phyloP scores from a whole-genome alignment of 805 yeast genomes.

The Danielia reshetovae region DNA sequence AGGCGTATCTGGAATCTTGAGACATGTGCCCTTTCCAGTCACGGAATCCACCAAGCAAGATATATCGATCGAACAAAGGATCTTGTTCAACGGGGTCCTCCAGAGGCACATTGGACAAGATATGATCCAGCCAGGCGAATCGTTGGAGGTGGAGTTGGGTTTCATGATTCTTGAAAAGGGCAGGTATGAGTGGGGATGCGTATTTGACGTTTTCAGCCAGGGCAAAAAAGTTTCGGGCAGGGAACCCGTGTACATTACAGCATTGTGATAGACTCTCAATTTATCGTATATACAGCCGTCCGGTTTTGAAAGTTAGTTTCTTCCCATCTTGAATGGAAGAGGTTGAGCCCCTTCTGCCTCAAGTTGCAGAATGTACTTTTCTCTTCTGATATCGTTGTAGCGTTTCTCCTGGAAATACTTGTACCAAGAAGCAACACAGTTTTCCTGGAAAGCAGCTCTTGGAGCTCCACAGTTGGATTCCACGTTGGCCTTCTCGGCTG shows the following conservation, averaged over 20 bases:
- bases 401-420: conserved; percentile 87
- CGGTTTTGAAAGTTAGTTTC: conserved; percentile 11
- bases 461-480: conserved; percentile 53
- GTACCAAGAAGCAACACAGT: conserved; percentile 86
- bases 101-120: conserved; percentile 48
- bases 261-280: conserved; percentile 12
- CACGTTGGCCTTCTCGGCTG: conserved; percentile 43
- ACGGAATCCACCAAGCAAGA: conserved; percentile 11
- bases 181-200: conserved; percentile 71
- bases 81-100: conserved; percentile 69
- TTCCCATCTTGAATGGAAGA: conserved; percentile 26
- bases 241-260: conserved; percentile 32
- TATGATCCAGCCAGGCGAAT: conserved; percentile 40
- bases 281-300: neutral
- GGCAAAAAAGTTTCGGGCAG: conserved; percentile 20
- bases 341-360: conserved; percentile 55
- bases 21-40: conserved; percentile 51
- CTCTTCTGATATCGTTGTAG: conserved; percentile 68
- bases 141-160: conserved; percentile 44
- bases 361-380: conserved; percentile 62
- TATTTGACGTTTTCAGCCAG: conserved; percentile 26
- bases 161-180: conserved; percentile 72
- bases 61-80: conserved; percentile 44
- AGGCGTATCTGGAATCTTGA: conserved; percentile 49
- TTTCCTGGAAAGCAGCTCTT: conserved; percentile 58